Evolutionary conservation across 495 filamentous ascomycete species (phyloP), one percentile per base, ranked within the genome.

Genomic region (Glarea lozoyensis): DNA sequence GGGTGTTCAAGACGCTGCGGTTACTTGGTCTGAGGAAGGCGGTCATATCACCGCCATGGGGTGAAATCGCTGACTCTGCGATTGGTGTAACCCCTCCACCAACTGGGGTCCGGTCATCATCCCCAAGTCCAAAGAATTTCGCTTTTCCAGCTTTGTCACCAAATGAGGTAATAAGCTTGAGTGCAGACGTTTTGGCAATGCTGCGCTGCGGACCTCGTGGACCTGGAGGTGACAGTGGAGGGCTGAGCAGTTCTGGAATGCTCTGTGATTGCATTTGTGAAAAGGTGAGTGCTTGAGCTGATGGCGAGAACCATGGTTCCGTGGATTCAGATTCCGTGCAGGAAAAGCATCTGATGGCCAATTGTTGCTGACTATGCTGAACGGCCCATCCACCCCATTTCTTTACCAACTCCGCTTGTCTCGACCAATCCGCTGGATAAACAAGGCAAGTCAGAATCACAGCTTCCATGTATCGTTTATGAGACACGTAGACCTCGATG

Each of bases 311-410:
- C 87, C 87, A 94, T 10, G 84, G 82, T 57, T 88, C 84, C 10
- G 62, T 62, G 2, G 84, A 78, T 54, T 89, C 85, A 1, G 72
- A 68, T 9, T 81, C 83, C 12, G 84, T 84, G 53, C 86, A 92
- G 45, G 85, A 81, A 55, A 92, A 90, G 57, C 93, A 97, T 57
- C 88, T 77, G 33, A 95, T 92, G 21, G 92, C 92, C 30, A 98
- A 73, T 50, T 90, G 81, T 43, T 89, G 81, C 52, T 97, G 84
- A 15, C 82, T 81, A 50, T 90, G 81, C 32, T 85, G 78, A 4
- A 95, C 79, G 37, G 90, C 88, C 61, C 81, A 79, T 54, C 97
- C 92, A 49, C 92, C 92, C 92, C 93, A 98, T 62, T 90, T 86
- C 51, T 85, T 77, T 43, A 97, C 78, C 32, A 98, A 72, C 52